Evolutionary conservation across 1,284 basidiomycete genomes (phyloP).

Genomic region (Butyriboletus regius): DNA sequence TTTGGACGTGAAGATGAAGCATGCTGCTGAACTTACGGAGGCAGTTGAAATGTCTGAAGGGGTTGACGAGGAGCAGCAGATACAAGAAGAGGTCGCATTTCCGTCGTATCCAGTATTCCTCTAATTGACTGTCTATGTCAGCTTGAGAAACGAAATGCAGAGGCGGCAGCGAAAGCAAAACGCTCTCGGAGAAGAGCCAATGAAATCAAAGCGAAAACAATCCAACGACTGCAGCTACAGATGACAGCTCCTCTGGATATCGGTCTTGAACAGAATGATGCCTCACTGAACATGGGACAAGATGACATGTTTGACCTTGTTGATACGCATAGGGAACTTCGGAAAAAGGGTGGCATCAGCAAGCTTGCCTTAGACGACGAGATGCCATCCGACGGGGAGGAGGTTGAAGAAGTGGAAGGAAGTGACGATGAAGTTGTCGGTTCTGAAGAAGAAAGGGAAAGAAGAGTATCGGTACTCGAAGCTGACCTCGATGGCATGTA

Average conservation of each 20-base stretch:
- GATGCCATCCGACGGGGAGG: constrained; percentile 34
- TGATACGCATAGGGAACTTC: constrained; percentile 47
- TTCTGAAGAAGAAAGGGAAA: constrained; percentile 66
- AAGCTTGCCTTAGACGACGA: constrained; percentile 49
- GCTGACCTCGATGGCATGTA: constrained; percentile 84
- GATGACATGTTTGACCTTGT: constrained; percentile 84
- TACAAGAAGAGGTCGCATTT: constrained; percentile 71
- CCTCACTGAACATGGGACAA: constrained; percentile 60
- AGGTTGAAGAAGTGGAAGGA: constrained; percentile 38
- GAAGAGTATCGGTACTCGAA: constrained; percentile 64
- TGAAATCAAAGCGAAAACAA: constrained; percentile 79
- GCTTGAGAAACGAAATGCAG: constrained; percentile 79
- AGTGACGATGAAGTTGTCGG: constrained; percentile 50
- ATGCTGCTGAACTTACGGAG: constrained; percentile 69
- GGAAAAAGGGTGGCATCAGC: constrained; percentile 39
- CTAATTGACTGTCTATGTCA: constrained; percentile 30
- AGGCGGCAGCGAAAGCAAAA: constrained; percentile 67
- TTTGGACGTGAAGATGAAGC: constrained; percentile 69
- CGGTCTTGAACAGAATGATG: constrained; percentile 80
- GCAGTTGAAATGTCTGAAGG: constrained; percentile 67
- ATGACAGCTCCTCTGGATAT: constrained; percentile 97
- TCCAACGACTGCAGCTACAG: constrained; percentile 92
- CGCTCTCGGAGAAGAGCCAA: constrained; percentile 83
- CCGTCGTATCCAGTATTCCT: background rate
- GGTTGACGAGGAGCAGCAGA: constrained; percentile 80